These are phyloP conservation scores for Arachis monticola DNA, from an alignment of 331 rosid genomes.

Conservation along the genomic window DNA sequence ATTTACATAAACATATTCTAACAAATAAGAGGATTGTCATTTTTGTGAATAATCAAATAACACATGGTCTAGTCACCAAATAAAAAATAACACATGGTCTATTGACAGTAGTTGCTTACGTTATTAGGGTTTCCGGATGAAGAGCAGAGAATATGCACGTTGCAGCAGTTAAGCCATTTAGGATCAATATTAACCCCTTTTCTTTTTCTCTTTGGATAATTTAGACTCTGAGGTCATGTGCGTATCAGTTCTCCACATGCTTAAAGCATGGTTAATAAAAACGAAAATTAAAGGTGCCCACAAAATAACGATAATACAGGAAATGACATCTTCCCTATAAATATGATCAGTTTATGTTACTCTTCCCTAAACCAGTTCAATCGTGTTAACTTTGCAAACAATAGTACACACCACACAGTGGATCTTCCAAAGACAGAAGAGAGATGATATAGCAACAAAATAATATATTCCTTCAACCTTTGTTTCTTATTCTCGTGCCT, in stretches of 20 bases:
- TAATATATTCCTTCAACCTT: constrained; percentile 2
- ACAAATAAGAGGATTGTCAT: too few relatives aligned
- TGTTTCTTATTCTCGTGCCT: constrained; percentile 32
- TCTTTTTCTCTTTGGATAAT: neutral
- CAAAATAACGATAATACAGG: neutral
- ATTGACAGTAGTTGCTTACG: neutral
- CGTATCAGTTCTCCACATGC: neutral
- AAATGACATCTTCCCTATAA: neutral
- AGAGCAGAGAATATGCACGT: neutral
- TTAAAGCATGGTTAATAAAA: constrained; percentile 2
- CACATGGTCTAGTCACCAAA: too few relatives aligned
- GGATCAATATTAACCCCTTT: too few relatives aligned
- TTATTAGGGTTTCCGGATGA: neutral
- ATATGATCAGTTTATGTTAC: neutral
- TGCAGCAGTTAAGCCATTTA: neutral
- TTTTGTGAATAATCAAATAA: too few relatives aligned
- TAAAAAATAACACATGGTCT: too few relatives aligned
- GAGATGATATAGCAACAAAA: neutral
- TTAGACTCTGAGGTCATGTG: neutral
- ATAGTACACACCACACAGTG: neutral
- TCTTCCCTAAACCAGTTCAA: neutral
- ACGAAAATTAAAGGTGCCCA: neutral
- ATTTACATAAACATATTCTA: too few relatives aligned
- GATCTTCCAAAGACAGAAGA: neutral
- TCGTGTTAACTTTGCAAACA: constrained; percentile 2